Base-by-base conservation (phyloP, 306 rosid genomes). In the Vicia sativa region DNA sequence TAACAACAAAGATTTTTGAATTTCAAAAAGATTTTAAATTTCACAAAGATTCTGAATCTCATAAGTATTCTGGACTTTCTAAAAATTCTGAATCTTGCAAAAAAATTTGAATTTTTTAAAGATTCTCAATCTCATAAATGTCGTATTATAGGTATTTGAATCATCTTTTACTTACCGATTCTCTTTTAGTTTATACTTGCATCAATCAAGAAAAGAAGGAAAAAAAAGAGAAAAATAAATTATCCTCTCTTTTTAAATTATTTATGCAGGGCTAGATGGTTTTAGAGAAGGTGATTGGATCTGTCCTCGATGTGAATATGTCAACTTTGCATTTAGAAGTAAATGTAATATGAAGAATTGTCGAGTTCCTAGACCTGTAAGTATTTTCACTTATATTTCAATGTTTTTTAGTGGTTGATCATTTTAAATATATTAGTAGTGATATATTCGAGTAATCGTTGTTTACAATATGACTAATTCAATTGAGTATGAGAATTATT, bases 291-390 rank as follows among this genome's bases (percentile, higher is more conserved):
- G 87, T 48, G 82, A 79, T 63, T 83, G 84, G 84, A 64, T 68
- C 29, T 79, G 84, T 48, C 81, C 81, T 11, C 79, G 69, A 45
- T 83, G 87, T 45, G 75, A 73, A 7, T 81, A 84, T 78, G 80
- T 81, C 25, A 84, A 84, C 83, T 84, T 80, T 61, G 79, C 88
- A 41, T 84, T 84, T 6, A 81, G 88, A 84, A 78, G 76, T 35
- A 71, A 57, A 44, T 84, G 88, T 82, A 84, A 84, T 80, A 81
- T 80, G 66, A 81, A 84, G 74, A 77, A 78, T 14, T 84, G 88
- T 9, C 84, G 88, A 64, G 80, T 80, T 64, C 54, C 76, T 39
- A 78, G 70, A 69, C 86, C 88, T 48, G 88, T 84, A 68, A 77
- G 88, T 66, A 11, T 55, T 75, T 55, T 45, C 18, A 39, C 58